Evolutionary conservation across 257 asterid genomes (phyloP).

Genomic region (Avicennia marina): DNA sequence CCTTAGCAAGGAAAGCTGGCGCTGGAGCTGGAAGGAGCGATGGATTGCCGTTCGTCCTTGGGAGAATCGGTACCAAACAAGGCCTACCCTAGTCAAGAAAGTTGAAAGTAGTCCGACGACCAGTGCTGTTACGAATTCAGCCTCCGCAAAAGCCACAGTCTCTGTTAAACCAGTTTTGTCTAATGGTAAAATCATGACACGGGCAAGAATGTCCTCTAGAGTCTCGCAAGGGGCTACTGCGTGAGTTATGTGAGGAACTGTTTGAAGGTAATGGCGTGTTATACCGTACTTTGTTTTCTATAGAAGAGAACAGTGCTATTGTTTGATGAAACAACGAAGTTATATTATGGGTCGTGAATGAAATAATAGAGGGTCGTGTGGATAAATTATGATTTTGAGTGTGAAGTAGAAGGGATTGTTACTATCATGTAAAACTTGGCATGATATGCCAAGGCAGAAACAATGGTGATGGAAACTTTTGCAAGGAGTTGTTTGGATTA

Average conservation of each 20-base stretch:
- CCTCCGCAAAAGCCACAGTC: neutral
- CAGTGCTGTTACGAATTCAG: constrained; percentile 19
- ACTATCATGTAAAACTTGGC: neutral
- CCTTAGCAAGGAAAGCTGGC: constrained; percentile 72
- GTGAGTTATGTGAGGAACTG: neutral
- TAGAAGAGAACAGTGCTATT: neutral
- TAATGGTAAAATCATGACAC: neutral
- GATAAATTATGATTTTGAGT: neutral
- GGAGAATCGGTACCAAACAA: constrained; percentile 53
- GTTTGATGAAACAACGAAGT: neutral
- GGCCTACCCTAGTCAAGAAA: constrained; percentile 29
- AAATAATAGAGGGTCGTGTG: neutral
- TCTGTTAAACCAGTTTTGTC: neutral
- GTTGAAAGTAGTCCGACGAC: constrained; percentile 26
- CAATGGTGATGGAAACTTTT: neutral
- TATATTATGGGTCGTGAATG: constrained; percentile 1
- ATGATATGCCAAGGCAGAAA: neutral
- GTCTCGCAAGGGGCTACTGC: constrained; percentile 12
- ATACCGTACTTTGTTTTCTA: neutral
- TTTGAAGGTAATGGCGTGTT: neutral
- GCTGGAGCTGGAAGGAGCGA: constrained; percentile 85
- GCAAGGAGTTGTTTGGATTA: constrained; percentile 19
- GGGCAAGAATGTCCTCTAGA: constrained; percentile 19
- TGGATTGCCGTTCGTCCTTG: constrained; percentile 77
- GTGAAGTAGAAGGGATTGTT: neutral